Evolutionary conservation across 2,329 filamentous ascomycete species (phyloP).

Genomic region (Penicillium expansum): DNA sequence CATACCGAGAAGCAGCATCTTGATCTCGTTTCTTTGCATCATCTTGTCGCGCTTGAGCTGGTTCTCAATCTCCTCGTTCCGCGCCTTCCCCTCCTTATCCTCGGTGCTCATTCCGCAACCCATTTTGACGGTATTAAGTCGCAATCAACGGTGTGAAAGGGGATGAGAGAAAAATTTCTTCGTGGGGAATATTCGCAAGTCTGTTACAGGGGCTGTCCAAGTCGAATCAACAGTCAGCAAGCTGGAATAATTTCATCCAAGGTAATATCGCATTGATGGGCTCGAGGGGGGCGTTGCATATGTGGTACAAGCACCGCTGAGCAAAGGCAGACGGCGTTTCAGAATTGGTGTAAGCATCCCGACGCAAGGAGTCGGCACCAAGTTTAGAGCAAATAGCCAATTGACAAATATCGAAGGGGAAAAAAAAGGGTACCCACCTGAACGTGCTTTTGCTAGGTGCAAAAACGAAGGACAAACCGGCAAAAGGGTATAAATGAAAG

Average conservation of each 20-base stretch:
- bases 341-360: slow-evolving; percentile 19
- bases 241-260: slow-evolving; percentile 6
- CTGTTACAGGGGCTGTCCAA: slow-evolving; percentile 1
- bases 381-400: background rate
- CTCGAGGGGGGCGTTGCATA: slow-evolving; percentile 13
- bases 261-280: slow-evolving; percentile 9
- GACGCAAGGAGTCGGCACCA: slow-evolving; percentile 19
- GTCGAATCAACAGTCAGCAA: slow-evolving; percentile 4
- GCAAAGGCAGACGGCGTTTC: slow-evolving; percentile 20
- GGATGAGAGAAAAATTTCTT: background rate
- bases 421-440: slow-evolving; percentile 10
- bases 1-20: slow-evolving; percentile 97
- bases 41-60: slow-evolving; percentile 98
- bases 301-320: slow-evolving; percentile 22
- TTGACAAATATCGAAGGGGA: slow-evolving; percentile 6
- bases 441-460: slow-evolving; percentile 3
- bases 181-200: background rate
- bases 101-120: slow-evolving; percentile 99
- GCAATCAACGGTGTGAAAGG: slow-evolving; percentile 11
- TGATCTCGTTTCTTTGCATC: slow-evolving; percentile 99
- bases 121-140: slow-evolving; percentile 65
- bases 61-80: slow-evolving; percentile 99
- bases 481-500: slow-evolving; percentile 7
- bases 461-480: slow-evolving; percentile 5
- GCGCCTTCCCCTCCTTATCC: slow-evolving; percentile 99